These are phyloP conservation scores for Irpex rosettiformis DNA, from an alignment of 1,284 basidiomycete genomes.

Conservation along the genomic window DNA sequence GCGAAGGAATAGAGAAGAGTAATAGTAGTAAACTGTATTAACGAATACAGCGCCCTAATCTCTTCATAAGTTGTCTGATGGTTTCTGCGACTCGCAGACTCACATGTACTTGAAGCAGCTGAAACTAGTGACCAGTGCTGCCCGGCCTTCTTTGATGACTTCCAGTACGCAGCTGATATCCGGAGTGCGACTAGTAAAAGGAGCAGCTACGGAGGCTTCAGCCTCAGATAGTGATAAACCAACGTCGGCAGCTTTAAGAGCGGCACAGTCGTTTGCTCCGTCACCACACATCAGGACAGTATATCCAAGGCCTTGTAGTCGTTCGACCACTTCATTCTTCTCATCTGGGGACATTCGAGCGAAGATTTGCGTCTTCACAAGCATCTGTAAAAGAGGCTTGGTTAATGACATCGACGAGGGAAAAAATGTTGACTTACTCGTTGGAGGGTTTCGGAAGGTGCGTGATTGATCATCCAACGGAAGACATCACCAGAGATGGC, in stretches of 20 bases:
- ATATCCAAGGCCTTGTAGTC: conserved; percentile 90
- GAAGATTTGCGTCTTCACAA: conserved; percentile 97
- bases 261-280: conserved; percentile 98
- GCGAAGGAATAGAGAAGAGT: conserved; percentile 96
- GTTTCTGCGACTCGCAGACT: conserved; percentile 25
- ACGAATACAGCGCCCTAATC: conserved; percentile 81
- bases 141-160: conserved; percentile 94
- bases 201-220: conserved; percentile 98
- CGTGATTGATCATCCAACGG: conserved; percentile 97
- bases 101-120: conserved; percentile 99
- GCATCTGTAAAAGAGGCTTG: conserved; percentile 61
- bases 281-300: conserved; percentile 99
- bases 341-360: conserved; percentile 99
- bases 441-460: conserved; percentile 90
- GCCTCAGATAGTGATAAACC: conserved; percentile 97
- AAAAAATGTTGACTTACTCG: conserved; percentile 54
- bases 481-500: conserved; percentile 97
- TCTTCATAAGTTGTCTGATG: conserved; percentile 5
- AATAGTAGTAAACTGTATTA: conserved; percentile 88
- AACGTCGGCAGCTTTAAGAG: conserved; percentile 97
- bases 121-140: conserved; percentile 95
- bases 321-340: conserved; percentile 97
- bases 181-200: conserved; percentile 91
- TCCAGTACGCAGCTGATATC: conserved; percentile 97
- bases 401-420: neutral